Base-by-base conservation (phyloP, 495 filamentous ascomycete species). In the Tuber melanosporum region DNA sequence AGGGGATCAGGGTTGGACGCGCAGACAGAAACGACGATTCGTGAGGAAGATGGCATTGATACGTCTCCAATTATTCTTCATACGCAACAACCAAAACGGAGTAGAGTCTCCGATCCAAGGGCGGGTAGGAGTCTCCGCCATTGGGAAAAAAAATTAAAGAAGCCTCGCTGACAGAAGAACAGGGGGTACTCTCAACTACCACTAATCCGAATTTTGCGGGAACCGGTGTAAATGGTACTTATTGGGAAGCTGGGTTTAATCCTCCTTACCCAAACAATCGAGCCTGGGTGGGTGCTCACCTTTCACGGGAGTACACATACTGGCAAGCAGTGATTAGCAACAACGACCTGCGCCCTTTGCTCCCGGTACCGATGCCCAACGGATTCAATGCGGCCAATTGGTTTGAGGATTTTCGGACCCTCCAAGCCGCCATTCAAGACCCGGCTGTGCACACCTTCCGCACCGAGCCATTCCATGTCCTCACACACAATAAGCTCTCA, bases 41-140 rank as follows among this genome's bases (percentile, higher is more conserved):
- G 57, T 66, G 57, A 66, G 57, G 57, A 36, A 66, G 57, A 66
- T 66, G 57, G 57, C 57, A 66, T 66, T 66, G 26, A 66, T 66
- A 19, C 57, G 57, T 36, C 57, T 66, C 12, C 57, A 66, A 66
- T 66, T 66, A 26, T 4, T 66, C 26, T 66, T 66, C 57, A 66
- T 66, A 66, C 57, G 57, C 14, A 66, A 66, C 57, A 17, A 7
- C 14, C 12, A 32, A 36, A 32, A 7, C 10, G 32, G 57, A 66
- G 32, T 19, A 36, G 57, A 66, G 32, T 12, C 26, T 66, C 57
- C 57, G 57, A 66, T 66, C 12, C 57, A 19, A 32, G 3, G 15
- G n/a, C 26, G 57, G 57, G 57, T 66, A 66, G 14, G 26, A 6
- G 17, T 36, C 26, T 15, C 14, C 26, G 14, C 36, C 26, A 36